These are phyloP conservation scores for Phytopythium litorale DNA, from an alignment of 352 stramenopile genomes.

Conservation along the genomic window DNA sequence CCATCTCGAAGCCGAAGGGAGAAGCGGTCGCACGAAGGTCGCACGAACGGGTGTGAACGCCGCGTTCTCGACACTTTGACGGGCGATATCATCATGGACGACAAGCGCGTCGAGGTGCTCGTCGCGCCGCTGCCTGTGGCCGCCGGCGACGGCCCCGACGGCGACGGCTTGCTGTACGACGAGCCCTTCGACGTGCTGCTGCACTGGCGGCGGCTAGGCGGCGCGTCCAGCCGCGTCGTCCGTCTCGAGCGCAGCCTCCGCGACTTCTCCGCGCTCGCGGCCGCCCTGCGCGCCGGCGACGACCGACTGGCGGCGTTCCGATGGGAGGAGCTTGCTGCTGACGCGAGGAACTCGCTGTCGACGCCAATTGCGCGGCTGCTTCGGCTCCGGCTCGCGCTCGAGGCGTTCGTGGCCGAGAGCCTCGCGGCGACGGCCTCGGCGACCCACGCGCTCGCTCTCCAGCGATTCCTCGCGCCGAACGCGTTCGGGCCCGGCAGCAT, in stretches of 20 bases:
- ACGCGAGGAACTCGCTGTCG: neutral
- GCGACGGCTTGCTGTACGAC: neutral
- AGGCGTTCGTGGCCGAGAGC: constrained; percentile 21
- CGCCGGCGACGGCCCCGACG: neutral
- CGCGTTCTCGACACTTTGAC: no score
- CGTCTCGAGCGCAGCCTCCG: constrained; percentile 19
- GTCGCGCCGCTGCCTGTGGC: neutral
- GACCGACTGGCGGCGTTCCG: neutral
- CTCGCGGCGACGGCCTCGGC: neutral
- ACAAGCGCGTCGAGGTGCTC: neutral
- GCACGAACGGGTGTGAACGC: no score
- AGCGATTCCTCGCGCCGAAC: constrained; percentile 24
- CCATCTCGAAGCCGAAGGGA: no score
- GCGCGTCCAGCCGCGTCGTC: constrained; percentile 12
- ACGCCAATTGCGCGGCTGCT: constrained; percentile 6
- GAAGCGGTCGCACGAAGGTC: no score
- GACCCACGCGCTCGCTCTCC: constrained; percentile 15
- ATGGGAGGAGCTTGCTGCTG: constrained; percentile 9
- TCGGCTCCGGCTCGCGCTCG: constrained; percentile 21
- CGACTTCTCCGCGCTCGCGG: constrained; percentile 26
- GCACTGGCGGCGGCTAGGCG: constrained; percentile 5
- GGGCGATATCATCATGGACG: neutral
- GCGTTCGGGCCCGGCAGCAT: constrained; percentile 6
- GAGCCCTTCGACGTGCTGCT: constrained; percentile 16
- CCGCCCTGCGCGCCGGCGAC: constrained; percentile 9